Base-by-base conservation (phyloP, 805 yeast genomes). In the Cyberlindnera petersonii region DNA sequence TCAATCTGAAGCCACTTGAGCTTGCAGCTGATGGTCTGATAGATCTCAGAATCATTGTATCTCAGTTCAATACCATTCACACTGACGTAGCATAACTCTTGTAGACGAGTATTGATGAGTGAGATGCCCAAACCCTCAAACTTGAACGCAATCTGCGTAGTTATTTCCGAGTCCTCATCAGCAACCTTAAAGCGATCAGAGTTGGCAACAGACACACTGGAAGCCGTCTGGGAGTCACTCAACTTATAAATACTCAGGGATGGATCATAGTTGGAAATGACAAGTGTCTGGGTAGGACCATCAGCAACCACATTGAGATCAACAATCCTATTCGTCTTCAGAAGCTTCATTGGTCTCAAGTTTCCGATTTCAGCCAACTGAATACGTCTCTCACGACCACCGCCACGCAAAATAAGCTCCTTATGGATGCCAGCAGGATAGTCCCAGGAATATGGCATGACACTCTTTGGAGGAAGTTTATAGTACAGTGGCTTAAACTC, bases 361-460 rank as follows among this genome's bases (percentile, higher is more conserved):
- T 82, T 82, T 18, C 99, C 99, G 51, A 93, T 91, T 59, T 93
- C 98, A 0, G 95, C 93, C 37, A 93, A 63, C 53, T 87, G 94
- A 16, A 94, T 72, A 33, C 78, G 76, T 42, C 97, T 71, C 55
- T 84, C 89, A 21, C 81, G 69, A 1, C 85, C 84, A 34, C 81
- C 82, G 9, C 83, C 71, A 42, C 88, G 69, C 24, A 93, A 60
- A 4, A 87, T 71, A 23, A 93, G 63, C 54, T 89, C 96, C 58
- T 88, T 89, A 32, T 82, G 74, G 9, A 75, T 65, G 0, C 96
- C 97, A 37, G 94, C 87, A 1, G 98, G 98, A 62, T 75, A 93
- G 59, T 93, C 98, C 89, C 96, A 93, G 0, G 98, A 86, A 59
- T 93, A 93, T 0, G 98, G 96, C 98, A 93, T 93, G 3, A 87